phyloP scores from a whole-genome alignment of 495 filamentous ascomycete species.

The Daldinia loculata region DNA sequence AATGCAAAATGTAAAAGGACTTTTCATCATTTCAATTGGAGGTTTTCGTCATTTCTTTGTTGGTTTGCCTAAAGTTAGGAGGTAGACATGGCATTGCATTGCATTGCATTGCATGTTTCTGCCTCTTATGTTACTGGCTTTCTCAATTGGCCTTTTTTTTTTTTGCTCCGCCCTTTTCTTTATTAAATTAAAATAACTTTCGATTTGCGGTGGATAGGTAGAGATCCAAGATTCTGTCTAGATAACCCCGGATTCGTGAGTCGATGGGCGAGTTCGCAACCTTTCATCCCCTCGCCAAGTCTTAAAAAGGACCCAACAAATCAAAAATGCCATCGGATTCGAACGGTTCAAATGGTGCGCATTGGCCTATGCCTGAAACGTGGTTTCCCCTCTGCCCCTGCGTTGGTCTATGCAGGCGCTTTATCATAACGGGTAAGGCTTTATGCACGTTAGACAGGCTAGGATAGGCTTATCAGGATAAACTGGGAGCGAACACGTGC shows the following conservation, averaged over 20 bases:
- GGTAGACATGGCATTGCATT: neutral
- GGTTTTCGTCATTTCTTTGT: constrained; percentile 10
- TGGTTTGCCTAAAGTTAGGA: constrained; percentile 11
- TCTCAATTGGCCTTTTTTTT: neutral
- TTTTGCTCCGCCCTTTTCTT: neutral
- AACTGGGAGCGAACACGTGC: constrained; percentile 13
- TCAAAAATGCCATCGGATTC: neutral
- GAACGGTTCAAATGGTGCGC: constrained; percentile 14
- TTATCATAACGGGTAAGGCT: constrained; percentile 34
- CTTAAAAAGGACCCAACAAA: constrained; percentile 6
- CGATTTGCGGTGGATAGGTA: neutral
- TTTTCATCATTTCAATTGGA: constrained; percentile 16
- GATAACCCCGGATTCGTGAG: constrained; percentile 29
- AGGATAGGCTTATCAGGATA: neutral
- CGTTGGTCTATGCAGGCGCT: constrained; percentile 33
- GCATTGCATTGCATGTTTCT: neutral
- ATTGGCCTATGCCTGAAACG: constrained; percentile 34
- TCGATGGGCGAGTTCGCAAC: constrained; percentile 12
- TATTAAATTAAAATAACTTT: neutral
- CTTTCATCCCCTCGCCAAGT: constrained; percentile 9
- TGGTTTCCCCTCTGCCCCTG: constrained; percentile 41
- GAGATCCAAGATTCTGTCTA: neutral
- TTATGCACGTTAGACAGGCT: constrained; percentile 8
- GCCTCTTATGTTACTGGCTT: neutral
- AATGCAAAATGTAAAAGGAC: neutral